Base-by-base conservation (phyloP, 768 basidiomycete genomes). In the Cystofilobasidium capitatum region DNA sequence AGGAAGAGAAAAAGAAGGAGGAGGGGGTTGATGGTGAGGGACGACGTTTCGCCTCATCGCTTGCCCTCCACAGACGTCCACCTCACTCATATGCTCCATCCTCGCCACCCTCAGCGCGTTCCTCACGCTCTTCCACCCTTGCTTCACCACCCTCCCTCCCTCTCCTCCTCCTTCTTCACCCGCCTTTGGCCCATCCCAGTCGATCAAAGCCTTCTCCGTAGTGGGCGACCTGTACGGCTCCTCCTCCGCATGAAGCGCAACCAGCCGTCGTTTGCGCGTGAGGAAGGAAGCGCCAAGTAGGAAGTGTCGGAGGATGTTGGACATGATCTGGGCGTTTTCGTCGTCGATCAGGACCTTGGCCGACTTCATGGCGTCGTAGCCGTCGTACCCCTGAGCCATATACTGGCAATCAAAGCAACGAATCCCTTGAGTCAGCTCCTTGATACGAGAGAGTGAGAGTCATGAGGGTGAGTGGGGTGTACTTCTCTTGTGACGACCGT, bases 1-100 rank as follows among this genome's bases (percentile, higher is more conserved):
- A 9, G 29, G 24, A 36, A 49, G 37, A 12, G 42, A 45, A 40
- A 33, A n/a, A 9, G 51, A 22, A 29, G 31, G 24, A 33, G 42
- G 26, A 31, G 29, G 26, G 22, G 22, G 24, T 14, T 26, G 24
- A 29, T n/a, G 10, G 24, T 2, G 35, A 24, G 37, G 12, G 76
- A 75, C 72, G 65, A 77, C 85, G 74, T n/a, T n/a, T n/a, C n/a
- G n/a, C n/a, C n/a, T n/a, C n/a, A n/a, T n/a, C n/a, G n/a, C n/a
- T n/a, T n/a, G n/a, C n/a, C n/a, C n/a, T n/a, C n/a, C n/a, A n/a
- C 84, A 88, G 54, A 81, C 81, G 74, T 94, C 90, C 0, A 92
- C 84, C 9, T 73, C 74, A 70, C 82, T 85, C 89, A 92, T 89
- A 73, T 91, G 85, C 75, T 91, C 88, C 45, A 81, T 80, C 40